These are phyloP conservation scores for Leavenworthia alabamica DNA, from an alignment of 345 rosid species.

Conservation along the genomic window DNA sequence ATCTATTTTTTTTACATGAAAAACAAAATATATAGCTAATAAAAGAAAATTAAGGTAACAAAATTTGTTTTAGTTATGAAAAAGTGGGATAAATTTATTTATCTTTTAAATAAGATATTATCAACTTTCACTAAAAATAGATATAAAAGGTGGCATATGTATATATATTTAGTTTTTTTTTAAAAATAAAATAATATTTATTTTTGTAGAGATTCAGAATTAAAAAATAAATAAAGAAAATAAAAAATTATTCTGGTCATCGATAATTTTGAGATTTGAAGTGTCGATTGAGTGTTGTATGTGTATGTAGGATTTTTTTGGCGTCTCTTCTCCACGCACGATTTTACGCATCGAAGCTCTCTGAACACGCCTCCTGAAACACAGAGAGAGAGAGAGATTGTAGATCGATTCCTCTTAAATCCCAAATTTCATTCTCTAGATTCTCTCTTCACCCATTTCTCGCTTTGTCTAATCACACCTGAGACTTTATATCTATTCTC, in stretches of 20 bases:
- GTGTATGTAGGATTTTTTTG: background rate
- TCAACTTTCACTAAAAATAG: background rate
- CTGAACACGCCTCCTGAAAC: conserved; percentile 22
- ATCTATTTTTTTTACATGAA: background rate
- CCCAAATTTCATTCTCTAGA: conserved; percentile 26
- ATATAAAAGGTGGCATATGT: background rate
- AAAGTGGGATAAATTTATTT: background rate
- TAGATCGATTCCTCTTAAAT: conserved; percentile 25
- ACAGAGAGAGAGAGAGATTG: conserved; percentile 21
- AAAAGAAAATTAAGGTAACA: background rate
- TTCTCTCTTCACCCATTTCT: conserved; percentile 21
- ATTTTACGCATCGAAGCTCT: conserved; percentile 23
- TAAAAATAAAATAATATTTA: background rate
- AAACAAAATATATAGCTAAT: background rate
- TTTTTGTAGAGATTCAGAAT: background rate
- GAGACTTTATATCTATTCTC: background rate
- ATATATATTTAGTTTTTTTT: background rate
- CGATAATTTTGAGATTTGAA: conserved; percentile 18
- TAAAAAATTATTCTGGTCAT: conserved; percentile 11
- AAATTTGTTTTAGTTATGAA: background rate
- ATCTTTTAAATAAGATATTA: background rate
- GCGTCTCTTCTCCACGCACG: conserved; percentile 33
- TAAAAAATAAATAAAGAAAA: background rate
- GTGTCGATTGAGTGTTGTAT: conserved; percentile 15
- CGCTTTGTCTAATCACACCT: too few species aligned